These are phyloP conservation scores for Tarenaya hassleriana DNA, from an alignment of 345 rosid genomes.

Conservation along the genomic window DNA sequence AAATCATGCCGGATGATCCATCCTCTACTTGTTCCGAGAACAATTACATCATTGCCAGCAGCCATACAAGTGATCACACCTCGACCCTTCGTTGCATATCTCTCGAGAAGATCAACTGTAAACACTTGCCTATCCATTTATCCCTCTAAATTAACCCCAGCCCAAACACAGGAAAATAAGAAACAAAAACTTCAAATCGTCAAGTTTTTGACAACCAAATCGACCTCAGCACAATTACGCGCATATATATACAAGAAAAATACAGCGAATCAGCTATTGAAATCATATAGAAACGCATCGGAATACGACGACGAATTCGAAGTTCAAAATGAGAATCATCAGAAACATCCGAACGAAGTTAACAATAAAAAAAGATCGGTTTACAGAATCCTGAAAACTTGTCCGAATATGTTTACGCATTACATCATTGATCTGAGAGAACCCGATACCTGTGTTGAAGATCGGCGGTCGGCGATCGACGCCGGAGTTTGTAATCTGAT, in stretches of 20 bases:
- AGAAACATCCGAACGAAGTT: neutral
- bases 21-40: constrained; percentile 87
- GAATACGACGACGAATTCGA: neutral
- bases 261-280: neutral
- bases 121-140: constrained; percentile 67
- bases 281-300: constrained; percentile 8
- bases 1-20: constrained; percentile 94
- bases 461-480: constrained; percentile 12
- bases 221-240: neutral
- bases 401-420: neutral
- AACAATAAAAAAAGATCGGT: too few relatives aligned
- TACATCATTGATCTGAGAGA: neutral
- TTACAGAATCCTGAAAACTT: neutral
- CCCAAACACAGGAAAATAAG: neutral
- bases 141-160: constrained; percentile 6
- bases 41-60: constrained; percentile 92
- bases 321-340: neutral
- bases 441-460: constrained; percentile 18
- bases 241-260: neutral
- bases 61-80: constrained; percentile 93
- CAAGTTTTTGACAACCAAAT: constrained; percentile 20
- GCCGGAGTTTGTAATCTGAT: neutral
- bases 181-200: neutral
- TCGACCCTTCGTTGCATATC: constrained; percentile 80
- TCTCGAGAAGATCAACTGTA: constrained; percentile 81